A percentile compares a stretch with the other conserved stretches of the same genome.
Evolutionary conservation across 768 basidiomycete species (phyloP).

Genomic region (Phaffia tasmanica): DNA sequence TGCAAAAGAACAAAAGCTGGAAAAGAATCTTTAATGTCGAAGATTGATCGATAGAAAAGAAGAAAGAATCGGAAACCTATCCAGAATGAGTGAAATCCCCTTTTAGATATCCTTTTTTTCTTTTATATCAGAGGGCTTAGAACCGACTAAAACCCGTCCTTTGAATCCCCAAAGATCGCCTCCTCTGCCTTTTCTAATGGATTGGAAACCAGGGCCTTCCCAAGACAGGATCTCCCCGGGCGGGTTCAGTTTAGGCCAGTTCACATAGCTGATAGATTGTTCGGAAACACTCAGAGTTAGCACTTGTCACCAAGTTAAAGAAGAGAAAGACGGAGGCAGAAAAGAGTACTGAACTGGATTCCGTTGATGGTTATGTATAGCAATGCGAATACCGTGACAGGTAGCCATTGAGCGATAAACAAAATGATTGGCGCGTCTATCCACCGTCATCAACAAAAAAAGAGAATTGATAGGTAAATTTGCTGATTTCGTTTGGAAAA

Average conservation of each 20-base stretch:
- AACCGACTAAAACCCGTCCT: neutral
- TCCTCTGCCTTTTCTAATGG: slow-evolving; percentile 63
- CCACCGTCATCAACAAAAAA: neutral
- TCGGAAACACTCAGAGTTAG: neutral
- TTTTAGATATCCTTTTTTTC: no score
- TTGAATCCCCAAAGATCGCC: neutral
- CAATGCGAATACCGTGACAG: slow-evolving; percentile 50
- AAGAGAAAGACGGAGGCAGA: no score
- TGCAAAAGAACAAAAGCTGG: no score
- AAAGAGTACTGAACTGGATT: slow-evolving; percentile 21
- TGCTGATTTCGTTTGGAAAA: neutral
- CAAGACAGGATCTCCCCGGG: slow-evolving; percentile 71
- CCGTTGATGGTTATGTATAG: slow-evolving; percentile 52
- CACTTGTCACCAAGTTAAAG: neutral
- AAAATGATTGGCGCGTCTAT: slow-evolving; percentile 74
- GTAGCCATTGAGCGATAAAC: slow-evolving; percentile 65
- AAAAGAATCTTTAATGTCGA: no score
- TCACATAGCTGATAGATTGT: slow-evolving; percentile 65
- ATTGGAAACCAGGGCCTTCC: slow-evolving; percentile 74
- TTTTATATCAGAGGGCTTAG: no score
- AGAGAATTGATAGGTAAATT: slow-evolving; percentile 14
- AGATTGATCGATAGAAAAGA: no score
- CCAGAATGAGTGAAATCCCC: no score
- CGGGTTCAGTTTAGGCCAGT: slow-evolving; percentile 81
- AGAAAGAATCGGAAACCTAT: no score